Percentiles rank a stretch among this genome's conserved stretches.
Evolutionary conservation across 768 basidiomycete genomes (phyloP).

Genomic region (Auricularia sp.): DNA sequence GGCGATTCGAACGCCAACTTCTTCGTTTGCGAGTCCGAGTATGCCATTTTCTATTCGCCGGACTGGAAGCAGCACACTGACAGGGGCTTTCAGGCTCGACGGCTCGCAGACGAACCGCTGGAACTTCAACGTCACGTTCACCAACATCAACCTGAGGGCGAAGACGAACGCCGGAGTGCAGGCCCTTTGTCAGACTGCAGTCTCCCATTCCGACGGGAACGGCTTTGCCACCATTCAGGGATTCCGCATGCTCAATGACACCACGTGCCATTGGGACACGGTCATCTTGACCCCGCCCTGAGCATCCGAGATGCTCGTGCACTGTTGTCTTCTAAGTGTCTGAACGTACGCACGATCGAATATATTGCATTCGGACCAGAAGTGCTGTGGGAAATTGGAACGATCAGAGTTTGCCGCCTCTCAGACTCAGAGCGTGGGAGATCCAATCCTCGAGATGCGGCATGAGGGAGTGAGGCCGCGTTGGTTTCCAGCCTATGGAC

Average conservation of each 20-base stretch:
- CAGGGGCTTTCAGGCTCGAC: background rate
- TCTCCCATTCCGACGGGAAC: constrained; percentile 4
- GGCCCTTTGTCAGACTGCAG: background rate
- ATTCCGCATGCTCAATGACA: background rate
- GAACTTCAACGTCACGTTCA: constrained; percentile 4
- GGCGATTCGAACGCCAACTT: constrained; percentile 3
- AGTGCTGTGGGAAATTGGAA: too few species aligned
- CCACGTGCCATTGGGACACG: constrained; percentile 1
- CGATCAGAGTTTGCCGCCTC: too few species aligned
- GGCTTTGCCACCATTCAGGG: background rate
- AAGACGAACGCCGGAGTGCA: background rate
- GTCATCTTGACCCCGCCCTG: constrained; percentile 1
- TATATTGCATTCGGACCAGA: too few species aligned
- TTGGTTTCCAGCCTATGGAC: too few species aligned
- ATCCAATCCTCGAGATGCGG: too few species aligned
- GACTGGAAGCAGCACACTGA: background rate
- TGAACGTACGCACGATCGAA: too few species aligned
- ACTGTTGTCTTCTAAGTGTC: too few species aligned
- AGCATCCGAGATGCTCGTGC: background rate
- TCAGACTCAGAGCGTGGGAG: too few species aligned
- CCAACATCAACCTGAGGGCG: background rate
- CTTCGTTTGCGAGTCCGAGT: constrained; percentile 2
- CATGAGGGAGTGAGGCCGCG: too few species aligned
- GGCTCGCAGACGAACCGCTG: constrained; percentile 1
- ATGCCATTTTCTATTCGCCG: background rate